Evolutionary conservation across 2,329 filamentous ascomycete genomes (phyloP).

Genomic region (Fusarium verrucosum): DNA sequence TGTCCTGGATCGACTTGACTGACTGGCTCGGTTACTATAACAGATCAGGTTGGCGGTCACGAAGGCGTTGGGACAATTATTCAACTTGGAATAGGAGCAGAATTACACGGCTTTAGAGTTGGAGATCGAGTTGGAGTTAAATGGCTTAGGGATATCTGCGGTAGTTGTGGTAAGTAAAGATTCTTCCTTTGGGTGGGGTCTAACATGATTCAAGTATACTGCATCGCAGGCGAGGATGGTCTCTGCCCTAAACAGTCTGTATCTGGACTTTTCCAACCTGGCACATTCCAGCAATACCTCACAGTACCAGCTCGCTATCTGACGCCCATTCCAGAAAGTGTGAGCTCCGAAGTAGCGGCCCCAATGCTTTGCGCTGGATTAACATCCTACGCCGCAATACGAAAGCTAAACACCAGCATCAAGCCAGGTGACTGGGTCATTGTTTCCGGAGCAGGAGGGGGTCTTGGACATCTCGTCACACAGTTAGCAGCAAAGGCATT

Average conservation of each 20-base stretch:
- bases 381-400: not conserved
- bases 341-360: not conserved
- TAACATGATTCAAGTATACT: not conserved
- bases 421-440: not conserved
- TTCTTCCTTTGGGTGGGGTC: fast-evolving
- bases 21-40: fast-evolving
- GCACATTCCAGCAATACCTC: not conserved
- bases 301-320: not conserved
- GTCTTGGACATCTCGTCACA: not conserved
- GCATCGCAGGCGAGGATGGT: not conserved
- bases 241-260: not conserved
- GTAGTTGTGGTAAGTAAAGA: not conserved
- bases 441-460: not conserved
- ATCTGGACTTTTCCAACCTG: not conserved
- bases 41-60: not conserved
- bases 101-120: not conserved
- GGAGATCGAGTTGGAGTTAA: not conserved
- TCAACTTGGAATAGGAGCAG: not conserved
- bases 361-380: not conserved
- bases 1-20: too few species aligned
- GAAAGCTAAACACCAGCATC: fast-evolving
- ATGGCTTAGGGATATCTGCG: not conserved
- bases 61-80: not conserved
- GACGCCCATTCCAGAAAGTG: fast-evolving
- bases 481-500: not conserved